Base-by-base conservation (phyloP, 176 grass and related monocot species). In the Aegilops bicornis region DNA sequence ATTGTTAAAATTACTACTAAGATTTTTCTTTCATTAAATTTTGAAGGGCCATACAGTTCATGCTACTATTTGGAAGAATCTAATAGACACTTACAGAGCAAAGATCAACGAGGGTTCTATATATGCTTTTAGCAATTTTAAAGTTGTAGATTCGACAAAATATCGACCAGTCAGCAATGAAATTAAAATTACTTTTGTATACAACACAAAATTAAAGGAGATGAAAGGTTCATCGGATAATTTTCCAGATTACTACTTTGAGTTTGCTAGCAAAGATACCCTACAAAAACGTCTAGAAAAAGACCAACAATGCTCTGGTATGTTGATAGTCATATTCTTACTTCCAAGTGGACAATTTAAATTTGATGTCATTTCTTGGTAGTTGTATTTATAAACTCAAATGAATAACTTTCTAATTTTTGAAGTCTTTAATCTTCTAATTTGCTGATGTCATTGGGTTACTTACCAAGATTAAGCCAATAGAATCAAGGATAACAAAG, bases 201-300 rank as follows among this genome's bases (percentile, higher is more conserved):
- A 37, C 23, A 83, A 74, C 12, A 83, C 82, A 27, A 61, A 74
- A 6, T n/a, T 83, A 25, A 76, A 84, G 5, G 20, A 65, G 10
- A 8, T 77, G 0, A 63, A 85, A 11, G 73, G 22, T 7, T 1
- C 8, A 19, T 56, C 14, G 1, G 6, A 85, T 19, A 25, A 15
- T 4, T 75, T 84, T 32, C 5, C 3, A 47, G n/a, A 47, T 13
- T 63, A 73, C 31, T 61, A 83, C n/a, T 56, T 59, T 39, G 31
- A 83, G 31, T 71, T 83, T 83, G 35, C 24, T 1, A 31, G 1
- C 1, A 16, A 1, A 31, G 17, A 75, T 10, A 47, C 70, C 7
- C 69, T 75, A 14, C 2, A 32, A 1, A 20, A 71, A 71, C 0
- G 0, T 0, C 22, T 47, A 84, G 43, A n/a, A 45, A 43, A 32